phyloP scores from a whole-genome alignment of 1,284 basidiomycete species.

The Amylostereum areolatum region DNA sequence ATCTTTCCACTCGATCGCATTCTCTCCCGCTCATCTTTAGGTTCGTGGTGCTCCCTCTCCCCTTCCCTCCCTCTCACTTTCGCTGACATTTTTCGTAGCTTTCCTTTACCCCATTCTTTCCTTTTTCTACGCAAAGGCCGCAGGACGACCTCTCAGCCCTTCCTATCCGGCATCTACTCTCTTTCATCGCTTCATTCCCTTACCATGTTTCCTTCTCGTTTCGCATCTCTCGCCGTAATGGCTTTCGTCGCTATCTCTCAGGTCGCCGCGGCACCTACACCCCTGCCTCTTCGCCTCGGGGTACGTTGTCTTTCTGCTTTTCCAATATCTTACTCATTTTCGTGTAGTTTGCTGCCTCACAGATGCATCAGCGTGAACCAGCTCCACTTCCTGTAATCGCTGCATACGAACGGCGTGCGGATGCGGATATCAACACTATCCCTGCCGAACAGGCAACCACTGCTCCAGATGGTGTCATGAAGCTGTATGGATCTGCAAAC shows the following conservation, averaged over 20 bases:
- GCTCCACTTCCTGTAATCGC: constrained; percentile 40
- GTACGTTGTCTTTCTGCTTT: constrained; percentile 1
- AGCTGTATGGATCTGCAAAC: not conserved
- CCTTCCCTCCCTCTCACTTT: not conserved
- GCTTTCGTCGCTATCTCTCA: constrained; percentile 40
- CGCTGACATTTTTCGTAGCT: not conserved
- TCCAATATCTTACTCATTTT: not conserved
- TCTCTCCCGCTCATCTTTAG: constrained; percentile 27
- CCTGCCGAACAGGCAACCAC: constrained; percentile 1
- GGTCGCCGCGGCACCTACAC: constrained; percentile 39
- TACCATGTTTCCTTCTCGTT: constrained; percentile 40
- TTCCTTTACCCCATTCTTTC: constrained; percentile 12
- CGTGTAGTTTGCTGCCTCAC: not conserved
- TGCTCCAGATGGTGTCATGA: not conserved
- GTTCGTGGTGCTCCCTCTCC: constrained; percentile 19
- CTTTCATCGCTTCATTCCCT: constrained; percentile 18
- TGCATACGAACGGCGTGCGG: constrained; percentile 27
- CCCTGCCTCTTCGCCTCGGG: constrained; percentile 24
- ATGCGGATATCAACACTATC: constrained; percentile 6
- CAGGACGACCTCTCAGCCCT: constrained; percentile 30
- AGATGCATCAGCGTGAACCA: constrained; percentile 21
- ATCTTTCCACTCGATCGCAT: constrained; percentile 14
- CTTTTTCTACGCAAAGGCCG: constrained; percentile 22
- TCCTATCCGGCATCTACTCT: constrained; percentile 13
- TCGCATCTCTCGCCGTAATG: constrained; percentile 34